These are phyloP conservation scores for Sugiyamaella sp. DNA, from an alignment of 1,139 yeast species.

Conservation along the genomic window DNA sequence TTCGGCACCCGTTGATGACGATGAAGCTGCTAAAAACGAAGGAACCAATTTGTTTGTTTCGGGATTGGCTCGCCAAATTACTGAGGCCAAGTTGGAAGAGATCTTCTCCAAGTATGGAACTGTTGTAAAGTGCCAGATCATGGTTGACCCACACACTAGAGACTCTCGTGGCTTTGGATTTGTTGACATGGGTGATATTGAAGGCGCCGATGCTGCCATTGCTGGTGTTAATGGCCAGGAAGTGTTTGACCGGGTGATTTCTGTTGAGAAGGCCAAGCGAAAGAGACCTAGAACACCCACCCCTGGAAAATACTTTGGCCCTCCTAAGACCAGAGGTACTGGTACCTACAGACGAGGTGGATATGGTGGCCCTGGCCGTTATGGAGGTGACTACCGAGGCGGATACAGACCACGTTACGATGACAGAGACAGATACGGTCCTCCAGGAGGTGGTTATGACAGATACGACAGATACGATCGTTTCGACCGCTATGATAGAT, in stretches of 20 bases:
- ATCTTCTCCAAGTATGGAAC: conserved; percentile 41
- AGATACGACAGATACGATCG: conserved; percentile 16
- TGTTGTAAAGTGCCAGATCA: conserved; percentile 43
- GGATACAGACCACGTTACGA: conserved; percentile 32
- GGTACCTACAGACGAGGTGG: conserved; percentile 31
- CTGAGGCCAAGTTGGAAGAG: conserved; percentile 41
- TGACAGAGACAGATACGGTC: conserved; percentile 23
- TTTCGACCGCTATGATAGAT: conserved; percentile 18
- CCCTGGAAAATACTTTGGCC: conserved; percentile 48
- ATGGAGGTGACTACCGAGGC: conserved; percentile 26
- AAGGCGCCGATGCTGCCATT: conserved; percentile 42
- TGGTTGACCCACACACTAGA: conserved; percentile 45
- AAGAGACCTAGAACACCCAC: conserved; percentile 47
- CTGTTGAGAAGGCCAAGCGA: conserved; percentile 45
- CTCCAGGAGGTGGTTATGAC: conserved; percentile 11
- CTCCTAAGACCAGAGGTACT: conserved; percentile 39
- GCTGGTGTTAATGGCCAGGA: conserved; percentile 39
- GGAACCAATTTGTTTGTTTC: conserved; percentile 47
- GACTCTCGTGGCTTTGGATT: conserved; percentile 48
- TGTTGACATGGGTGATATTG: conserved; percentile 42
- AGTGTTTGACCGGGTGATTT: conserved; percentile 40
- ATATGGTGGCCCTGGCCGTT: conserved; percentile 24
- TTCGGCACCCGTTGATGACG: conserved; percentile 25
- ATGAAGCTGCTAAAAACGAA: conserved; percentile 39
- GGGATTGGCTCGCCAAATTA: conserved; percentile 42